phyloP scores from a whole-genome alignment of 148 eudicot species.

The Vaccinium vitisidaea region DNA sequence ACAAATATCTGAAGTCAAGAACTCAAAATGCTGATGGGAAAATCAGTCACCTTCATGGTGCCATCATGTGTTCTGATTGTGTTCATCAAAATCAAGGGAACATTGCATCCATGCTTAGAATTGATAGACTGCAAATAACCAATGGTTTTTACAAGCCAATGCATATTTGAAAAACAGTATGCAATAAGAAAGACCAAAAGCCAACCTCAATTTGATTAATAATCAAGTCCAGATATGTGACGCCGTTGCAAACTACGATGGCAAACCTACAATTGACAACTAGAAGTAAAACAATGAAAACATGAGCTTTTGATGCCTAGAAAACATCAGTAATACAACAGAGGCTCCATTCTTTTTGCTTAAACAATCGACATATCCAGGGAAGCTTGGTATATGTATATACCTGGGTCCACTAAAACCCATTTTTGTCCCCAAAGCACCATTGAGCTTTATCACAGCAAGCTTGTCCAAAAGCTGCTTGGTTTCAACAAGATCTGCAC shows the following conservation, averaged over 20 bases:
- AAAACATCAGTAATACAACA: background rate
- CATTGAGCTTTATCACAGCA: slow-evolving; percentile 44
- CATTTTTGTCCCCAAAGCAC: slow-evolving; percentile 33
- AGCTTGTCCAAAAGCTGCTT: slow-evolving; percentile 49
- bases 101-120: slow-evolving; percentile 41
- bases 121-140: slow-evolving; percentile 38
- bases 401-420: slow-evolving; percentile 55
- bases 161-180: background rate
- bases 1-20: no score
- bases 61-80: no score
- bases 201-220: slow-evolving; percentile 48
- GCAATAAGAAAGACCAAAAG: slow-evolving; percentile 14
- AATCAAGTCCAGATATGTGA: slow-evolving; percentile 42
- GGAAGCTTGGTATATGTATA: background rate
- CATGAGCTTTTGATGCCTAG: background rate
- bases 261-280: slow-evolving; percentile 26
- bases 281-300: background rate
- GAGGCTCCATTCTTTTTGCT: background rate
- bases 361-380: background rate
- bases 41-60: no score
- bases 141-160: background rate
- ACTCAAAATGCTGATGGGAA: no score
- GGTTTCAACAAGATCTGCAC: slow-evolving; percentile 38
- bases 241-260: slow-evolving; percentile 35
- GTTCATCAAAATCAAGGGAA: slow-evolving; percentile 48